Base-by-base conservation (phyloP, 352 stramenopile species). In the Phytophthora nicotianae region DNA sequence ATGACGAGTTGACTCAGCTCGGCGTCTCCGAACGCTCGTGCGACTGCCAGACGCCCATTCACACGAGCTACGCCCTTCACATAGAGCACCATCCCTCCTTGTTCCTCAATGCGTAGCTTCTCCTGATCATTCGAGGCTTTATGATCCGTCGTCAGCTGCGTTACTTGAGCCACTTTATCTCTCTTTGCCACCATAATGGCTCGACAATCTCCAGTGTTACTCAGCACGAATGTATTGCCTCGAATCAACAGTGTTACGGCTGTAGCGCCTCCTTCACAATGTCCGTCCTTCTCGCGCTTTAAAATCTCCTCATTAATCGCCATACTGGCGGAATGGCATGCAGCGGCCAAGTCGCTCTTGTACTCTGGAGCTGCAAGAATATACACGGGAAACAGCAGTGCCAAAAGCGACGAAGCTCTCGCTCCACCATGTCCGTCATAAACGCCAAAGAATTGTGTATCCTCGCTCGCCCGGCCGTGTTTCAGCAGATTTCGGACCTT, bases 121-220 rank as follows among this genome's bases (percentile, higher is more conserved):
- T 94, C 85, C 8, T 62, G 59, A 13, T 78, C 73, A 16, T 87
- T 89, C 5, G 77, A 80, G 1, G 83, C 82, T 50, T 94, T 94
- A 56, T 94, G 85, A 60, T 94, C 85, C 2, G 74, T 91, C 14
- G 81, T 89, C 19, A 94, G 72, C 29, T 86, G 70, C 10, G 59
- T 57, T 14, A 80, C 65, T 21, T 71, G 19, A 53, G 40, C 50
- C 26, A 56, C 37, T 8, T 62, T 69, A 16, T 58, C 54, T 46
- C 54, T 65, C 42, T 65, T 72, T 1, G 83, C 70, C 27, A 90
- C 64, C 35, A 95, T 52, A 16, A 95, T 69, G 2, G 82, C 86
- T 27, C 86, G 68, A 35, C 81, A 95, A 65, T 95, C 86, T 47
- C 86, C 86, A 19, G 83, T 90, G 41, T 95, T 93, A 65, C 81